Base-by-base conservation (phyloP, 2,329 filamentous ascomycete species). In the Calcarisporium arbuscula region DNA sequence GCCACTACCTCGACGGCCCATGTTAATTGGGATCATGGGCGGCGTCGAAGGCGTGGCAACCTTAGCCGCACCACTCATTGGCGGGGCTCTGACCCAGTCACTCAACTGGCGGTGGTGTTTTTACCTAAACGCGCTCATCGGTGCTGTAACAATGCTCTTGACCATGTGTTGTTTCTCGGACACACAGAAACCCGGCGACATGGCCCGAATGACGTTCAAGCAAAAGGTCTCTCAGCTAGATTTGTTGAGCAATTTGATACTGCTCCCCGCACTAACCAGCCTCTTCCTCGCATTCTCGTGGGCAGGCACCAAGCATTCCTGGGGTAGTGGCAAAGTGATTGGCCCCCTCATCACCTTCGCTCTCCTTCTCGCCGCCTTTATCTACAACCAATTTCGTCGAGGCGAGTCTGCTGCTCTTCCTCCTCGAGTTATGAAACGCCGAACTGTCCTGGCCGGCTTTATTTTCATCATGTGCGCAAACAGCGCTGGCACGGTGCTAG, bases 251-350 rank as follows among this genome's bases (percentile, higher is more conserved):
- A 51, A 48, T 14, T 5, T 47, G 2, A 19, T 56, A 0, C 43
- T 57, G 14, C 35, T 55, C 20, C 49, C 49, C 0, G 36, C 60
- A 2, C 58, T 69, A 3, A 50, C 67, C 16, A 68, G 65, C 38
- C 57, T 70, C 5, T 49, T 71, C 0, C 47, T 72, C 5, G 65
- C 66, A 0, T 51, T 72, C 3, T 65, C 69, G 11, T 72, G 65
- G 65, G 62, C 59, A 6, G 63, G 61, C 2, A 52, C 44, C 7
- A 54, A 48, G 14, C 54, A 60, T 16, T 14, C 39, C 0, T 52
- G 49, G 50, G 25, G 21, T 2, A 45, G 40, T 5, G 47, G 44
- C 1, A 31, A 41, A n/a, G 56, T 67, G 23, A 54, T 67, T 20
- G 57, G 48, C 0, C 47, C n/a, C n/a, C n/a, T n/a, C n/a, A n/a